These are phyloP conservation scores for Pythium aphanidermatum DNA, from an alignment of 352 stramenopile species.

Conservation along the genomic window DNA sequence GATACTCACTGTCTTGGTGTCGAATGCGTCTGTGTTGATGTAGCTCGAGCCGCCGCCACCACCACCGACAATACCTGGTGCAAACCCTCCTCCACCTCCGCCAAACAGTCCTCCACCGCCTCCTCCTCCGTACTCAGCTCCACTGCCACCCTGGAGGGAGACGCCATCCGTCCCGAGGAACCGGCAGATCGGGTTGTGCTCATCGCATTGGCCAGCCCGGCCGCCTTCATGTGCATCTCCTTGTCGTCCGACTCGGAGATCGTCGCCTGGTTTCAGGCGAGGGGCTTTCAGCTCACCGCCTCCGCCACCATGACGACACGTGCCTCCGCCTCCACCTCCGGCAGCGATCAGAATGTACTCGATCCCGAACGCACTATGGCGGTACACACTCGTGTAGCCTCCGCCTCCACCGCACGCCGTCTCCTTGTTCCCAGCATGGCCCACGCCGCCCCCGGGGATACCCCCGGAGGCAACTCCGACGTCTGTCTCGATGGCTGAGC, in stretches of 20 bases:
- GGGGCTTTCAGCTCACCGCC: constrained; percentile 24
- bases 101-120: constrained; percentile 60
- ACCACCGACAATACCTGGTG: constrained; percentile 61
- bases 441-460: constrained; percentile 40
- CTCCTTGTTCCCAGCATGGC: constrained; percentile 66
- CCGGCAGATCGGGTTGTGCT: constrained; percentile 52
- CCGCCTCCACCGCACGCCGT: constrained; percentile 58
- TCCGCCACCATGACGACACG: constrained; percentile 51
- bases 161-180: constrained; percentile 45
- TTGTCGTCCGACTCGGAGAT: constrained; percentile 41
- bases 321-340: constrained; percentile 61
- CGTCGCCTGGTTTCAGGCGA: constrained; percentile 29
- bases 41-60: constrained; percentile 62
- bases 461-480: constrained; percentile 40
- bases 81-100: constrained; percentile 58
- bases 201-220: constrained; percentile 41
- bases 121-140: constrained; percentile 65
- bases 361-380: constrained; percentile 52
- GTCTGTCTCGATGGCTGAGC: constrained; percentile 30
- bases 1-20: constrained; percentile 37
- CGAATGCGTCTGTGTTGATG: constrained; percentile 36
- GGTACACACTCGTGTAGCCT: constrained; percentile 66
- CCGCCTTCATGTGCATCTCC: constrained; percentile 38
- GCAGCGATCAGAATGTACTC: constrained; percentile 64
- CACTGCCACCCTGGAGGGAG: constrained; percentile 55